Conservation (phyloP, 176 grass and related monocot genomes). For the Bromus sterilis region DNA sequence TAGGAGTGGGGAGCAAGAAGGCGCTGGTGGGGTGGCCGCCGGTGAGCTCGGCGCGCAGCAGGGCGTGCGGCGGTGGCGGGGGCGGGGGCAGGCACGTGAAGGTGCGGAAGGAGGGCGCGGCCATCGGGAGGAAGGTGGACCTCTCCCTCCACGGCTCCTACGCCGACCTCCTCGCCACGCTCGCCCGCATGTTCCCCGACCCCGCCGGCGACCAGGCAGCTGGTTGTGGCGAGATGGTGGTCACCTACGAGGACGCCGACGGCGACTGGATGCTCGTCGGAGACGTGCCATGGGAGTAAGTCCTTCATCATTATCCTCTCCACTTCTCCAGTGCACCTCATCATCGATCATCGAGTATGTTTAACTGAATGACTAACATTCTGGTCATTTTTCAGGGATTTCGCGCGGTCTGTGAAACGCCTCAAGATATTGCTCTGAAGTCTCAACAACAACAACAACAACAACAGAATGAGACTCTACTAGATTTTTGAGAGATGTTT, state of each 20-base stretch:
- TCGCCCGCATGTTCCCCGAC: conserved; percentile 67
- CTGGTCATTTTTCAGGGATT: conserved; percentile 26
- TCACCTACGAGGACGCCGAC: conserved; percentile 78
- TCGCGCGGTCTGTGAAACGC: conserved; percentile 64
- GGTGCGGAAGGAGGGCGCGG: conserved; percentile 79
- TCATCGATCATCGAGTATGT: neutral
- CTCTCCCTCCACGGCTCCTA: conserved; percentile 64
- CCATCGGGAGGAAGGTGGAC: conserved; percentile 87
- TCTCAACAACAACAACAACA: no score
- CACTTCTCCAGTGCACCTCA: no score
- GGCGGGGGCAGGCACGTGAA: conserved; percentile 53
- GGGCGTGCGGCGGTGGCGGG: conserved; percentile 2
- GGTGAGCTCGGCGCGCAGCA: conserved; percentile 45
- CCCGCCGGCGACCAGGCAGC: neutral
- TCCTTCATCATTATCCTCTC: neutral
- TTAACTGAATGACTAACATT: neutral
- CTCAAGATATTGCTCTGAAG: conserved; percentile 56
- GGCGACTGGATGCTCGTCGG: conserved; percentile 97
- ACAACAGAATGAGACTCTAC: no score
- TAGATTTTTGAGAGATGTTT: neutral
- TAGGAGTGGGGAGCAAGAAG: neutral
- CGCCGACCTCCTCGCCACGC: conserved; percentile 52
- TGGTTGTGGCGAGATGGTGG: neutral
- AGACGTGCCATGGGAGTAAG: conserved; percentile 96
- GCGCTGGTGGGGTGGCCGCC: conserved; percentile 82